Percentiles rank a stretch among this genome's conserved stretches.
Evolutionary conservation across 1,284 basidiomycete genomes (phyloP).

Genomic region (Spongispora temasekensis): DNA sequence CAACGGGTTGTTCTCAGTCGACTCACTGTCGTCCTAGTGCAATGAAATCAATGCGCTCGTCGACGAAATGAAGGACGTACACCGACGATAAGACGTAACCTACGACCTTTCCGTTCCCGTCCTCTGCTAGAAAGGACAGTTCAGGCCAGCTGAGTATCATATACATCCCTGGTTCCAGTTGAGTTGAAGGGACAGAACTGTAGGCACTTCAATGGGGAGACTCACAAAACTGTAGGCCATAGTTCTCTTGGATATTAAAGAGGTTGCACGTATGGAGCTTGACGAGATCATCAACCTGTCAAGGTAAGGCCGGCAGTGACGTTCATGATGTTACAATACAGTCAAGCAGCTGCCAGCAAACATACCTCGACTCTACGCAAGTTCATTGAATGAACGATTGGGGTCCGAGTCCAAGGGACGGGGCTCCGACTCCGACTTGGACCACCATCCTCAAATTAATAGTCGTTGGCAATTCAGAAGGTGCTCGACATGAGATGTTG

Average conservation of each 20-base stretch:
- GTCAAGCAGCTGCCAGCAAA: no score
- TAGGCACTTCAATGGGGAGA: conserved; percentile 12
- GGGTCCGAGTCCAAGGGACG: not conserved
- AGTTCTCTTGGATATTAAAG: conserved; percentile 87
- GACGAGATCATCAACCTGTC: conserved; percentile 28
- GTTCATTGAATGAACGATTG: conserved; percentile 22
- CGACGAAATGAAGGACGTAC: conserved; percentile 45
- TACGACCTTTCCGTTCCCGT: conserved; percentile 85
- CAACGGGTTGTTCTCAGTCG: conserved; percentile 12
- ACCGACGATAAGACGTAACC: conserved; percentile 96
- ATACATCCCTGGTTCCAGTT: conserved; percentile 79
- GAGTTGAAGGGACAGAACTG: conserved; percentile 6
- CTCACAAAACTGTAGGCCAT: conserved; percentile 85
- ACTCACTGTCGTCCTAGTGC: conserved; percentile 27
- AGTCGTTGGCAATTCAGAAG: no score
- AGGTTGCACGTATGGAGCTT: conserved; percentile 65
- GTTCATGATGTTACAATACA: no score
- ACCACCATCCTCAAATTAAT: no score
- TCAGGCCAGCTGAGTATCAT: conserved; percentile 92
- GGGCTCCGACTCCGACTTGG: no score
- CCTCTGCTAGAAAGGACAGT: conserved; percentile 92
- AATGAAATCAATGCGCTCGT: conserved; percentile 4
- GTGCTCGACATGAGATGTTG: no score
- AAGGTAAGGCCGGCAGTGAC: not conserved
- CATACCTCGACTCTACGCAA: conserved; percentile 33